A percentile compares a stretch with the other conserved stretches of the same genome.
Conservation (phyloP, 192 early-diverging fungal species). For the Coemansia sp. region DNA sequence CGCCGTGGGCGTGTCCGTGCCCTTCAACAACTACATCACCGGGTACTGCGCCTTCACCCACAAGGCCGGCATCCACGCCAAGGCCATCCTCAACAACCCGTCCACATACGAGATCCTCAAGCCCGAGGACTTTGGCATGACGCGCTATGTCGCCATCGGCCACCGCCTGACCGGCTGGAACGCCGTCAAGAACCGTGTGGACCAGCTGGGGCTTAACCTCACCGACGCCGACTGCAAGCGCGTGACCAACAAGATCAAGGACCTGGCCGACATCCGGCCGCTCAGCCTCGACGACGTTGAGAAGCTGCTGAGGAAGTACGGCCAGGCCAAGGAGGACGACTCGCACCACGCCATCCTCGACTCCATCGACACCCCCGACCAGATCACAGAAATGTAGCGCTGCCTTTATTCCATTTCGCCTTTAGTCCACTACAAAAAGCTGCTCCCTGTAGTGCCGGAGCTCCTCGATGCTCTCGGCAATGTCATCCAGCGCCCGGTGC, state of each 20-base stretch:
- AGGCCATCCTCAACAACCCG: slow-evolving; percentile 98
- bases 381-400: slow-evolving; percentile 40
- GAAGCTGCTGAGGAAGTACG: slow-evolving; percentile 46
- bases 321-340: slow-evolving; percentile 55
- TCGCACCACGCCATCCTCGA: slow-evolving; percentile 47
- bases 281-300: slow-evolving; percentile 93
- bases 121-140: slow-evolving; percentile 99
- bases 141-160: slow-evolving; percentile 92
- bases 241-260: slow-evolving; percentile 92
- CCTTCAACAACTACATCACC: slow-evolving; percentile 99
- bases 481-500: slow-evolving; percentile 88
- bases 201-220: slow-evolving; percentile 78
- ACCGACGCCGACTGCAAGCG: slow-evolving; percentile 88
- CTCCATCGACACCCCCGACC: slow-evolving; percentile 49
- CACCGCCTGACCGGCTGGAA: slow-evolving; percentile 98
- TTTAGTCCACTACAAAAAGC: slow-evolving; percentile 48
- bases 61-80: slow-evolving; percentile 99
- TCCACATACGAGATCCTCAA: slow-evolving; percentile 97
- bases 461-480: slow-evolving; percentile 86
- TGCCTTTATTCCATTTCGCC: neutral
- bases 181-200: slow-evolving; percentile 97
- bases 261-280: slow-evolving; percentile 87
- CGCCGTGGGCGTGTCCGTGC: slow-evolving; percentile 88
- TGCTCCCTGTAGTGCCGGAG: slow-evolving; percentile 64
- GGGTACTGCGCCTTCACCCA: slow-evolving; percentile 99